phyloP scores from a whole-genome alignment of 495 filamentous ascomycete species.

The Trichocladium uniseriatum region DNA sequence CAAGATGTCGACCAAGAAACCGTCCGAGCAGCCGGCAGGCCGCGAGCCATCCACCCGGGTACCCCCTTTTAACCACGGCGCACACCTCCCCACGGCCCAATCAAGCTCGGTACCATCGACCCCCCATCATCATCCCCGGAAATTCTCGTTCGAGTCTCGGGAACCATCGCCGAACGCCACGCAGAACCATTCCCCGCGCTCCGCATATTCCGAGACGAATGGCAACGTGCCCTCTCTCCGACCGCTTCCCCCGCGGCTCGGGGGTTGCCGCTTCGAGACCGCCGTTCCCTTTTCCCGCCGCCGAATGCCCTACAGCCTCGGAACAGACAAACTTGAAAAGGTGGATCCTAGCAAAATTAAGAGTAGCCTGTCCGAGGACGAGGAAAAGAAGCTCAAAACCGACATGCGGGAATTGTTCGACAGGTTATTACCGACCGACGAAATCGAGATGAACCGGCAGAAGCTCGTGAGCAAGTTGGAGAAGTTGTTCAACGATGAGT shows the following conservation, averaged over 20 bases:
- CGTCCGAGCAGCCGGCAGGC: slow-evolving; percentile 19
- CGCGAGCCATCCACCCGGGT: slow-evolving; percentile 27
- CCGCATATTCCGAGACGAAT: slow-evolving; percentile 81
- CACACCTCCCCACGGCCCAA: slow-evolving; percentile 43
- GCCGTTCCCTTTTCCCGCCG: slow-evolving; percentile 39
- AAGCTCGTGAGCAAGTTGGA: slow-evolving; percentile 79
- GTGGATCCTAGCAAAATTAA: slow-evolving; percentile 56
- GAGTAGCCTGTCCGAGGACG: slow-evolving; percentile 57
- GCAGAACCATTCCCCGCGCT: slow-evolving; percentile 75
- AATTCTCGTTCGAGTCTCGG: slow-evolving; percentile 72
- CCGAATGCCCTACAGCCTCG: slow-evolving; percentile 87
- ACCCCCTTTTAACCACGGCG: slow-evolving; percentile 23
- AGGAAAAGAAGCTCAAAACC: slow-evolving; percentile 65
- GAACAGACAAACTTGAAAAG: slow-evolving; percentile 60
- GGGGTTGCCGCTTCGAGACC: slow-evolving; percentile 77
- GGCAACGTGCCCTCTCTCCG: slow-evolving; percentile 57
- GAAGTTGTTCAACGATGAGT: slow-evolving; percentile 74
- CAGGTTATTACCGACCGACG: slow-evolving; percentile 68
- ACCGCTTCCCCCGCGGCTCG: slow-evolving; percentile 39
- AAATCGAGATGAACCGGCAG: slow-evolving; percentile 64
- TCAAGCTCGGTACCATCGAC: slow-evolving; percentile 93
- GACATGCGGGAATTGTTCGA: slow-evolving; percentile 81
- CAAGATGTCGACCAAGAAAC: slow-evolving; percentile 43
- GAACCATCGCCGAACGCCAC: slow-evolving; percentile 76
- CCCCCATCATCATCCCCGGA: slow-evolving; percentile 77